Evolutionary conservation across 106 monocot genomes (phyloP).

Genomic region (Allium cepa): DNA sequence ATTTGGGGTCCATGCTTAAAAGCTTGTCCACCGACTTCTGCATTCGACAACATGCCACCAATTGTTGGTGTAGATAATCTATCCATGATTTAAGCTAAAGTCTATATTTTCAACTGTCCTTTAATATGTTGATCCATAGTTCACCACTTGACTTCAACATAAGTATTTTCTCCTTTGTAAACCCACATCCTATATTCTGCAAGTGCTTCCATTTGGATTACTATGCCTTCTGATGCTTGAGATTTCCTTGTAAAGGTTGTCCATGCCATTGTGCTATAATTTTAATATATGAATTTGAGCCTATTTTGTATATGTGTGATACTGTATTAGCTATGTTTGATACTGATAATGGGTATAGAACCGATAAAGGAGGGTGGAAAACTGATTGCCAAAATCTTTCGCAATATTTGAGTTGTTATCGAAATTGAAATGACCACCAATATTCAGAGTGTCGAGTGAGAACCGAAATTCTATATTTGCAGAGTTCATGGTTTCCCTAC

Average conservation of each 20-base stretch:
- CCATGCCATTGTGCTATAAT: slow-evolving; percentile 81
- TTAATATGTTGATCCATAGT: slow-evolving; percentile 69
- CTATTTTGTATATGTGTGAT: slow-evolving; percentile 34
- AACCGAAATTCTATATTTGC: slow-evolving; percentile 21
- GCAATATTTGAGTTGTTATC: slow-evolving; percentile 30
- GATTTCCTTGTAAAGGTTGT: slow-evolving; percentile 80
- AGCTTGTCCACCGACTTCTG: slow-evolving; percentile 87
- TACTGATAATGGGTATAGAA: slow-evolving; percentile 47
- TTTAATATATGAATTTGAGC: slow-evolving; percentile 40
- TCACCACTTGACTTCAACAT: slow-evolving; percentile 64
- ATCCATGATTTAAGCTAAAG: slow-evolving; percentile 89
- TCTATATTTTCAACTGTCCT: slow-evolving; percentile 51
- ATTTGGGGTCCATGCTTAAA: slow-evolving; percentile 68
- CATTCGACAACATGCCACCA: slow-evolving; percentile 90
- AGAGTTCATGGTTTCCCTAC: slow-evolving; percentile 36
- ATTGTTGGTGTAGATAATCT: slow-evolving; percentile 82
- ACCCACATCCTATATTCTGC: slow-evolving; percentile 2
- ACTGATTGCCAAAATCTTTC: slow-evolving; percentile 68
- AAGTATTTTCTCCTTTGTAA: slow-evolving; percentile 21
- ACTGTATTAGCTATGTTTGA: slow-evolving; percentile 44
- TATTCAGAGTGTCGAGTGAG: neutral
- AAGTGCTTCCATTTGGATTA: slow-evolving; percentile 63
- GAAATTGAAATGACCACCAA: slow-evolving; percentile 46
- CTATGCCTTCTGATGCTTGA: slow-evolving; percentile 64
- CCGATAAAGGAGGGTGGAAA: slow-evolving; percentile 27